Base-by-base conservation (phyloP, 2,329 filamentous ascomycete species). In the Diaporthe batatas region DNA sequence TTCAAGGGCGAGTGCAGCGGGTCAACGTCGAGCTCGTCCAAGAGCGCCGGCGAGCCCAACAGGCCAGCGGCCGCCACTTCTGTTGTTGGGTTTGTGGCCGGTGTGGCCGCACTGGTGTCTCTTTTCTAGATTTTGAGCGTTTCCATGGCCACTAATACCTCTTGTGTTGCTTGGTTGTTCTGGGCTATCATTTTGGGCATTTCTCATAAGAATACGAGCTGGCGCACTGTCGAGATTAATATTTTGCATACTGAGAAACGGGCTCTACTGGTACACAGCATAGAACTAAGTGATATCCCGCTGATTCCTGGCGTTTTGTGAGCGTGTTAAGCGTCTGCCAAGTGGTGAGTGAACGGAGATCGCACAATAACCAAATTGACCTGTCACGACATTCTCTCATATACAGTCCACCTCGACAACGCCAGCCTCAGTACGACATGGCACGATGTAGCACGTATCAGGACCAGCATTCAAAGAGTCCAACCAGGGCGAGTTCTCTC, bases 1-100 rank as follows among this genome's bases (percentile, higher is more conserved):
- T 72, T 77, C 58, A 77, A 72, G 1, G 78, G 78, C 39, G 58
- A 76, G 77, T 74, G 78, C 75, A 34, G 32, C 11, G 53, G 68
- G 18, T n/a, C 57, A 25, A 47, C 47, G 21, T 58, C 53, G 14
- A 54, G 53, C 62, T 25, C 14, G 29, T 59, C 68, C 23, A 70
- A 57, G 34, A 29, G 36, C 14, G 54, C 47, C 8, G 73, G 71
- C 25, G 68, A 59, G 29, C 3, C 34, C 49, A 53, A 5, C 16
- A 65, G 32, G 54, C 59, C 71, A 29, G 71, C 54, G 6, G 71
- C 68, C 12, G 55, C 49, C 8, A 58, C 68, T 21, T 67, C 59
- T 2, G 29, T 73, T n/a, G 49, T 75, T 12, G 73, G 67, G 23
- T 25, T 73, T 1, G 68, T 71, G 21, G 68, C 71, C 4, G 73